phyloP scores from a whole-genome alignment of 2,329 filamentous ascomycete genomes.

The Thielaviopsis populi region DNA sequence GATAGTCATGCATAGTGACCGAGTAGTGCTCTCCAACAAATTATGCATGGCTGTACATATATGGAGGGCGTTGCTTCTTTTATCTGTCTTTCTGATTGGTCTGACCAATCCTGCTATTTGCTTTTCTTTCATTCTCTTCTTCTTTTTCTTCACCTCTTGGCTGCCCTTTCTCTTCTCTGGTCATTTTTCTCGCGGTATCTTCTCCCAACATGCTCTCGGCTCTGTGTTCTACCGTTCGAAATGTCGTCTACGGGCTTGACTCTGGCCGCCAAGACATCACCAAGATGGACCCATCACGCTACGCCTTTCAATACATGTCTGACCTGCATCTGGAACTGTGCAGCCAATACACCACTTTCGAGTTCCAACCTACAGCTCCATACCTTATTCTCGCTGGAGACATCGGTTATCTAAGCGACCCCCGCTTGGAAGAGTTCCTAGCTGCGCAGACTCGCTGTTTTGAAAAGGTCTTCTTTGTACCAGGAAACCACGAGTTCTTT shows the following conservation, averaged over 20 bases:
- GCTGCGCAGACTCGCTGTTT: slow-evolving; percentile 28
- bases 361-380: slow-evolving; percentile 28
- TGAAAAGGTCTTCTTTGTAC: slow-evolving; percentile 32
- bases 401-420: slow-evolving; percentile 27
- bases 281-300: slow-evolving; percentile 4
- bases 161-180: background rate
- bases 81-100: background rate
- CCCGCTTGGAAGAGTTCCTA: slow-evolving; percentile 29
- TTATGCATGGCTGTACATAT: background rate
- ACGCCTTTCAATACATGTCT: slow-evolving; percentile 24
- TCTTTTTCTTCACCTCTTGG: background rate
- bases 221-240: background rate
- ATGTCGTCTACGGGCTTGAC: background rate
- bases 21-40: background rate
- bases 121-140: background rate
- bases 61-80: background rate
- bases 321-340: slow-evolving; percentile 36
- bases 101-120: background rate
- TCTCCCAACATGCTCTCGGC: background rate
- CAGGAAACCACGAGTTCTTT: slow-evolving; percentile 43
- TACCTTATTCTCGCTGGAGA: slow-evolving; percentile 35
- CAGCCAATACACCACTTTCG: slow-evolving; percentile 29
- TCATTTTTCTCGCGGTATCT: background rate
- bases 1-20: background rate
- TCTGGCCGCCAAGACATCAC: slow-evolving; percentile 6